Percentiles rank a stretch among this genome's conserved stretches.
Conservation (phyloP, 768 basidiomycete species). For the Sistotremastrum niveocremeum region DNA sequence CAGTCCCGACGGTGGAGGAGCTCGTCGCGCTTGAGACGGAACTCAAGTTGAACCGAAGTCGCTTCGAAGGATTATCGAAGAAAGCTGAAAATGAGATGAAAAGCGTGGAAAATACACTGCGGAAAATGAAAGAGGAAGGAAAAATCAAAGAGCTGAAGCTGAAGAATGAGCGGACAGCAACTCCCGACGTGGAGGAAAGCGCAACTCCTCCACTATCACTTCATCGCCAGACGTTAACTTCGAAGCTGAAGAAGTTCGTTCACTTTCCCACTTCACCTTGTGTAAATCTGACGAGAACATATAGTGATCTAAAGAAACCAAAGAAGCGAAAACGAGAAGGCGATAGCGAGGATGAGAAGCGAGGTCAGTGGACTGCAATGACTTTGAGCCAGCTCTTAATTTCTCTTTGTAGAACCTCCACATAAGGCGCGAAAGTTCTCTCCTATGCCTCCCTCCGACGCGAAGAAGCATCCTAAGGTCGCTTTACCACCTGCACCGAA, state of each 20-base stretch:
- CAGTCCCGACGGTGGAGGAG: slow-evolving; percentile 60
- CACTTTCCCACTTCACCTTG: no score
- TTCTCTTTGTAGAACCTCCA: slow-evolving; percentile 5
- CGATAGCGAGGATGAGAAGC: slow-evolving; percentile 56
- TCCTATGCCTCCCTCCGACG: background rate
- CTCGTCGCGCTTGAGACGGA: slow-evolving; percentile 53
- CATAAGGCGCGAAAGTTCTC: background rate
- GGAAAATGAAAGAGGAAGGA: slow-evolving; percentile 58
- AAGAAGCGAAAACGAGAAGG: slow-evolving; percentile 56
- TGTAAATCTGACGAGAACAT: no score
- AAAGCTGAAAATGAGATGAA: slow-evolving; percentile 68
- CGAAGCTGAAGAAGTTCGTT: no score
- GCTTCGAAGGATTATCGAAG: slow-evolving; percentile 47
- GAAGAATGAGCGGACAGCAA: slow-evolving; percentile 6
- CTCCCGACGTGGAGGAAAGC: background rate
- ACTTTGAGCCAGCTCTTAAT: slow-evolving; percentile 12
- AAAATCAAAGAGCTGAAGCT: slow-evolving; percentile 8
- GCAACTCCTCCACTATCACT: no score
- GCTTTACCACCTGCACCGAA: background rate
- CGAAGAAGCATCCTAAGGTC: slow-evolving; percentile 4
- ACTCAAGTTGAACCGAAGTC: slow-evolving; percentile 38
- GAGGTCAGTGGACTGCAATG: slow-evolving; percentile 44
- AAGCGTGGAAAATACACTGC: slow-evolving; percentile 64
- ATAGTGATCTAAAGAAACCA: no score
- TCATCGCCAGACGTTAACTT: no score